phyloP scores from a whole-genome alignment of 306 rosid species.

The Medicago arabica region DNA sequence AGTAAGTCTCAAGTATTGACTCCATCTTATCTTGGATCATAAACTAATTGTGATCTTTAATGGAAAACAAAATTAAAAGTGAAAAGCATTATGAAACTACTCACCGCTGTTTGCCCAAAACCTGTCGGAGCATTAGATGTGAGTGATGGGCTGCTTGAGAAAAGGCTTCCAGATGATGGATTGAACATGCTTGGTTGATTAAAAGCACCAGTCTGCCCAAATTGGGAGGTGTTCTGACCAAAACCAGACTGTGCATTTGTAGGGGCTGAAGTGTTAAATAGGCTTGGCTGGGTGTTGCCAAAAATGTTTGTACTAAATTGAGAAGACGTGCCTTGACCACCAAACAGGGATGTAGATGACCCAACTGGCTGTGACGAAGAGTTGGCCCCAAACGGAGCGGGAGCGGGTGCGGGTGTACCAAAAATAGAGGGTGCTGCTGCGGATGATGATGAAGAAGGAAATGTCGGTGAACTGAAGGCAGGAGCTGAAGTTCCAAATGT shows the following conservation, averaged over 20 bases:
- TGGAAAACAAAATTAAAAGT: neutral
- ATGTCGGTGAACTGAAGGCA: slow-evolving; percentile 62
- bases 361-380: slow-evolving; percentile 54
- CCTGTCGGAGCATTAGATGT: slow-evolving; percentile 57
- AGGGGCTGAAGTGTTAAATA: slow-evolving; percentile 62
- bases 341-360: slow-evolving; percentile 61
- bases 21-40: slow-evolving; percentile 15
- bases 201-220: slow-evolving; percentile 58
- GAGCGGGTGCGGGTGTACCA: slow-evolving; percentile 52
- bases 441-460: slow-evolving; percentile 54
- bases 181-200: slow-evolving; percentile 55
- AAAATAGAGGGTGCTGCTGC: slow-evolving; percentile 55
- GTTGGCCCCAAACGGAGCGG: slow-evolving; percentile 60
- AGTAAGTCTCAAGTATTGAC: slow-evolving; percentile 22
- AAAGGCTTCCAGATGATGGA: slow-evolving; percentile 67
- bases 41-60: slow-evolving; percentile 8
- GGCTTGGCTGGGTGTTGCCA: slow-evolving; percentile 61
- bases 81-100: slow-evolving; percentile 43
- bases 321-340: slow-evolving; percentile 57
- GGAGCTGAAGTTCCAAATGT: slow-evolving; percentile 62
- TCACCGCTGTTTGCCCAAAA: slow-evolving; percentile 69
- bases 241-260: slow-evolving; percentile 57
- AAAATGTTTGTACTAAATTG: slow-evolving; percentile 62
- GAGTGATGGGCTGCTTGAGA: slow-evolving; percentile 61
- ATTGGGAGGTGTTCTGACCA: slow-evolving; percentile 60